Base-by-base conservation (phyloP, 192 early-diverging fungal species). In the Allomyces macrogynus region DNA sequence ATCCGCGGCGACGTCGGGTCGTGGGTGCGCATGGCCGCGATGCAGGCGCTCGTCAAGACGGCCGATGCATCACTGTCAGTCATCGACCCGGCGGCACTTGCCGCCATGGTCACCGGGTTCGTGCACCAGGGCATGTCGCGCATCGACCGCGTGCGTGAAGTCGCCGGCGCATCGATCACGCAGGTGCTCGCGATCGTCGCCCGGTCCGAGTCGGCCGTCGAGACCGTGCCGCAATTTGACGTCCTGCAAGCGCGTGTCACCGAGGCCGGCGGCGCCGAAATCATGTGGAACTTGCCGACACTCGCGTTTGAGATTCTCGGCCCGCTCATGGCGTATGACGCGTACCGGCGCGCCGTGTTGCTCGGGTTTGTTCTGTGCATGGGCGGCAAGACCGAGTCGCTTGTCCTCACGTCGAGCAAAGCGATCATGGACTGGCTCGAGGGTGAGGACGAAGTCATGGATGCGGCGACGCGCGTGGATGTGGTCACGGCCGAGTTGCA, bases 1-100 rank as follows among this genome's bases (percentile, higher is more conserved):
- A 84, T 85, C 44, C 85, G 94, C 32, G 95, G 95, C 23, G 95
- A 99, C 73, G 88, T 99, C 54, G 95, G 95, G 4, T 93, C 90
- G 1, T 93, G 91, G 89, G 79, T 91, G 16, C 87, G 95, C 22
- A 77, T 89, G 67, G 78, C 82, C 62, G 76, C 78, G 62, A 81
- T 89, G 82, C 69, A 72, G 27, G 73, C 80, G 69, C 71, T 90
- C 66, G 49, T 74, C 71, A 24, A 86, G 42, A 74, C 76, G 5
- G 60, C 71, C 7, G 67, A 81, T 1, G 69, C 71, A 26, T 62
- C 64, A 23, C 65, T 73, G 61, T 79, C 75, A 10, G 44, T 57
- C 8, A 12, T 20, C 62, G 61, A 65, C 20, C 16, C 65, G 1
- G 63, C 43, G 22, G 23, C 65, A 65, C 66, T 10, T 40, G 67